phyloP scores from a whole-genome alignment of 2,329 filamentous ascomycete genomes.

The Arthrobotrys sinensis region DNA sequence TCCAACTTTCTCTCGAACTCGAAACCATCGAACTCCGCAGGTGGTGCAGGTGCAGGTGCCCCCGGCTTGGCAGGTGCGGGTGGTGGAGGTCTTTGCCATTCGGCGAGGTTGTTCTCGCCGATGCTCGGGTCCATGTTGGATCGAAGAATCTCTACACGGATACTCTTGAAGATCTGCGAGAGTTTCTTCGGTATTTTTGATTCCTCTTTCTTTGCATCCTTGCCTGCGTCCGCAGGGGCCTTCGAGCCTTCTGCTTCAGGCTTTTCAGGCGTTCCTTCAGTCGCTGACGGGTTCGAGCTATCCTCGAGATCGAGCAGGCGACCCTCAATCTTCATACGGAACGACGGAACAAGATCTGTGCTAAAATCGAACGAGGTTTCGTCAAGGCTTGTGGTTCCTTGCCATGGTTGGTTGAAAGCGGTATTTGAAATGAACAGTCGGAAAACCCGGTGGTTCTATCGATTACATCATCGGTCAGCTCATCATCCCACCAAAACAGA shows the following conservation, averaged over 20 bases:
- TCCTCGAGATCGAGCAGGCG: conserved; percentile 81
- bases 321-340: conserved; percentile 92
- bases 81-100: conserved; percentile 87
- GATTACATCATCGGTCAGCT: not conserved
- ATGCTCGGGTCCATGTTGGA: conserved; percentile 76
- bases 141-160: conserved; percentile 76
- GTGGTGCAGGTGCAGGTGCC: conserved; percentile 71
- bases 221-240: conserved; percentile 69
- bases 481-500: not conserved
- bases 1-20: conserved; percentile 93
- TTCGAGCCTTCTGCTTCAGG: conserved; percentile 65
- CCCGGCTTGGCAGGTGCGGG: conserved; percentile 71
- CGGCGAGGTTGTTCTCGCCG: conserved; percentile 75
- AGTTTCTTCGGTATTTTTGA: conserved; percentile 73
- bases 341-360: conserved; percentile 82
- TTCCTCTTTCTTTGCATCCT: conserved; percentile 69
- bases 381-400: conserved; percentile 75
- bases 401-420: conserved; percentile 94
- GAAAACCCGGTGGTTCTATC: conserved; percentile 82
- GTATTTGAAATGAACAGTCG: conserved; percentile 97
- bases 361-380: conserved; percentile 81
- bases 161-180: conserved; percentile 86
- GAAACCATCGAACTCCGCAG: conserved; percentile 86
- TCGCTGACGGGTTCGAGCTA: conserved; percentile 9
- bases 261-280: conserved; percentile 36